Evolutionary conservation across 1,139 yeast species (phyloP), one percentile per base, ranked within the genome.

Genomic region (Suhomyces panamericanus): DNA sequence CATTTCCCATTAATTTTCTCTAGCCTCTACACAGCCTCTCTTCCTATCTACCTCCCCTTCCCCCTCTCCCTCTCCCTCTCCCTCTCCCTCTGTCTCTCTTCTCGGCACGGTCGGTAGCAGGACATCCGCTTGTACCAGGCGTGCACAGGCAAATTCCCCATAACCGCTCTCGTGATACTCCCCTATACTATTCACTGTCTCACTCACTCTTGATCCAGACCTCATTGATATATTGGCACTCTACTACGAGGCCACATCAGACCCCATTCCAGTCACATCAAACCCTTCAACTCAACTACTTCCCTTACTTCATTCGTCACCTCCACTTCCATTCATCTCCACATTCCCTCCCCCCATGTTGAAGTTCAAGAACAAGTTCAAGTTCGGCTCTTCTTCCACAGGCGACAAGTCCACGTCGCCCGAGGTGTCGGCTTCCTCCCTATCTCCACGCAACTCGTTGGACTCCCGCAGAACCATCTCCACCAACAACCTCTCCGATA

Each of bases 331-430:
- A 32, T 14, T 15, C 32, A 12, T 8, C 32, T 15, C 32, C 31
- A 24, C 11, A n/a, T n/a, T 6, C 15, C 32, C 24, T 24, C 13
- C 17, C 5, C 37, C 29, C 24, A 73, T 73, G 78, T 62, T 72
- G 40, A 73, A 71, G 56, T 70, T 74, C 58, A 74, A 73, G 53
- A 74, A 73, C 55, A 74, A 74, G 58, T 70, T 74, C 60, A 73
- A 71, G 59, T 72, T 74, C 53, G 73, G 77, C 17, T 59, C 73
- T 9, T 59, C 70, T 35, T 50, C 43, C 26, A 9, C 49, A 4
- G 47, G 53, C 20, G 54, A 55, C 34, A 56, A 61, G 48, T 47
- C 64, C 30, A 40, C 53, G 8, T 45, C 55, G 15, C 55, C 57
- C 35, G 48, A 53, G 36, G 38, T 50, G 43, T 39, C 47, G 47